Percentiles rank a stretch among this genome's conserved stretches.
Evolutionary conservation across 371 early-diverging fungal species (phyloP).

Genomic region (Mucor piriformis): DNA sequence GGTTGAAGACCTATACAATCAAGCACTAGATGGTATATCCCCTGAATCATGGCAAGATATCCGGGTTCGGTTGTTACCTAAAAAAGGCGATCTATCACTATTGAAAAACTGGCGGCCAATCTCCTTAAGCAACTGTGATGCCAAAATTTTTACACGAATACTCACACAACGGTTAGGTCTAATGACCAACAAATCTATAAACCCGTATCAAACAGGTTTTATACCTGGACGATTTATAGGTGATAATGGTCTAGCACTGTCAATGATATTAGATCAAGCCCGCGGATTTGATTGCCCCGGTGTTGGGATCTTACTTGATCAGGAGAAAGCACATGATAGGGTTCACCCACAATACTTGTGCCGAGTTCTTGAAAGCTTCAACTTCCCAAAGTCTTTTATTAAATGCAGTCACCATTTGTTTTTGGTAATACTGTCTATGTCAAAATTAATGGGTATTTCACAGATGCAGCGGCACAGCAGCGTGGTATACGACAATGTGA

Average conservation of each 20-base stretch:
- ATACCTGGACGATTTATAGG: constrained; percentile 7
- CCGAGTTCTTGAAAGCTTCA: constrained; percentile 1
- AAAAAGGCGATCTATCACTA: constrained; percentile 1
- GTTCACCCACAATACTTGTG: constrained; percentile 20
- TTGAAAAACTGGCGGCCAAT: constrained; percentile 37
- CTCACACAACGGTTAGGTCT: constrained; percentile 10
- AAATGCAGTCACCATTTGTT: constrained; percentile 3
- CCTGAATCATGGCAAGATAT: constrained; percentile 6
- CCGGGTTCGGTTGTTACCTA: constrained; percentile 8
- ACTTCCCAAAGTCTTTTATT: constrained; percentile 8
- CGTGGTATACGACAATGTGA: constrained; percentile 13
- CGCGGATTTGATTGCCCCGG: neutral
- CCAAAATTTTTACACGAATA: constrained; percentile 27
- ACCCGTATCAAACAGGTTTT: constrained; percentile 10
- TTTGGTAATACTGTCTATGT: neutral
- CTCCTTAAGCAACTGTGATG: constrained; percentile 23
- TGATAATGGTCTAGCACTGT: constrained; percentile 8
- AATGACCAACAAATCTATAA: neutral
- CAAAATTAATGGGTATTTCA: constrained; percentile 27
- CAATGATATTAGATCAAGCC: constrained; percentile 11
- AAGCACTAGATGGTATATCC: neutral
- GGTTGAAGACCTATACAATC: constrained; percentile 13
- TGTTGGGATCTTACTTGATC: constrained; percentile 18
- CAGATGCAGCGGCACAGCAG: constrained; percentile 1
- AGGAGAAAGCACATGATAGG: constrained; percentile 27